Base-by-base conservation (phyloP, 441 rosid genomes). In the Pelargonium australe region DNA sequence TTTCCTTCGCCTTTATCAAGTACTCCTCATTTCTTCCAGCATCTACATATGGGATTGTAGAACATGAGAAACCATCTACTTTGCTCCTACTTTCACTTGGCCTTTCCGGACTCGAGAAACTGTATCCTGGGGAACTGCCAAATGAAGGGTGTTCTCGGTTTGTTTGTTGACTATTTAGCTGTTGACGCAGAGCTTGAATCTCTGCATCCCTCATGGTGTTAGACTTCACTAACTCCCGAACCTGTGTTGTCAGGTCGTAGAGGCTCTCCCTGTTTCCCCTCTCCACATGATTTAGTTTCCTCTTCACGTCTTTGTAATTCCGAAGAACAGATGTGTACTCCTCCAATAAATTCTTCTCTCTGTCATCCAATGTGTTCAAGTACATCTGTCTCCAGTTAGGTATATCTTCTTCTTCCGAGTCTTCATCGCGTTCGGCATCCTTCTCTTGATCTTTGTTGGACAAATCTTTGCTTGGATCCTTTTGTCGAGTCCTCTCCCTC, bases 271-370 rank as follows among this genome's bases (percentile, higher is more conserved):
- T 83, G 62, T 66, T 78, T 51, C 68, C 84, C 7, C 72, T 71
- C 55, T 88, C 86, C 19, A 72, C 65, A 44, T 86, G 88, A 2
- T 45, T 47, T 12, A 88, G 81, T 85, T 74, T 80, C 83, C 83
- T 87, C 85, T 86, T 89, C 17, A 79, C 71, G 67, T 95, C 95
- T 83, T 86, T 90, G n/a, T 68, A 95, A 78, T 82, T 92, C 7
- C 88, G 77, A 63, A 92, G 89, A 62, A 84, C 75, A 12, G 81
- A 63, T 0, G 97, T 89, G 80, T 95, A 89, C 66, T 92, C 91
- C 0, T 64, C 67, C 47, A 89, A 70, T 40, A 89, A 72, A 71
- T 67, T 70, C 70, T 81, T 86, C 76, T 90, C 96, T 82, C 87
- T 85, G 19, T 87, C 84, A 60, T 60, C 64, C 64, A 60, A 23